These are phyloP conservation scores for Aspergillus uvarum DNA, from an alignment of 2,329 filamentous ascomycete species.

Conservation along the genomic window DNA sequence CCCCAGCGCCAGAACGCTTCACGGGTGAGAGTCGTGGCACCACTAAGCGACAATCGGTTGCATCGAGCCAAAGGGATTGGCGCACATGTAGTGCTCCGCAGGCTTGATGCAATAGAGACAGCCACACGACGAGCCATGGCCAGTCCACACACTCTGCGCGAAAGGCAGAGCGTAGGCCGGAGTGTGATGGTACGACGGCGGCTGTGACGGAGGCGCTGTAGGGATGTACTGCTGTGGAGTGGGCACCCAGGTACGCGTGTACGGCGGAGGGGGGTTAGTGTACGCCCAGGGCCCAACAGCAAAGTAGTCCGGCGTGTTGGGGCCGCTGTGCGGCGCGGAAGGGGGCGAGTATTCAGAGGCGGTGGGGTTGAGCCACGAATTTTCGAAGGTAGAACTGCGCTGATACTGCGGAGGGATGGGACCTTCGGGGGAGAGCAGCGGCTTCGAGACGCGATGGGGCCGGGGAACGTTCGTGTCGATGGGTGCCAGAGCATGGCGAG, in stretches of 20 bases:
- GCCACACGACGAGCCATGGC: conserved; percentile 48
- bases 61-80: conserved; percentile 43
- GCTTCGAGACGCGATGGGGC: conserved; percentile 51
- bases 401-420: conserved; percentile 53
- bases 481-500: conserved; percentile 55
- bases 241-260: conserved; percentile 42
- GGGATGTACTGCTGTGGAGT: conserved; percentile 37
- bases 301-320: conserved; percentile 50
- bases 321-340: conserved; percentile 50
- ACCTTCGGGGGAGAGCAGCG: conserved; percentile 49
- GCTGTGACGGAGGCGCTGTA: conserved; percentile 44
- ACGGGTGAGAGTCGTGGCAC: conserved; percentile 2
- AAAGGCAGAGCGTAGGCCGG: conserved; percentile 50
- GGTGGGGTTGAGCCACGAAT: conserved; percentile 51
- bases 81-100: conserved; percentile 51
- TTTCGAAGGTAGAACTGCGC: conserved; percentile 48
- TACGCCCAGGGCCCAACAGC: conserved; percentile 45
- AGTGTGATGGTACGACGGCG: conserved; percentile 49
- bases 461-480: conserved; percentile 65
- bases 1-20: not conserved
- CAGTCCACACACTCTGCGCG: conserved; percentile 49
- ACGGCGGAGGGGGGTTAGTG: conserved; percentile 42
- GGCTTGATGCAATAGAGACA: conserved; percentile 51
- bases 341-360: conserved; percentile 54
- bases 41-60: conserved; percentile 45